Conservation (phyloP, 2,329 filamentous ascomycete genomes). For the Paraphoma chrysanthemicola region DNA sequence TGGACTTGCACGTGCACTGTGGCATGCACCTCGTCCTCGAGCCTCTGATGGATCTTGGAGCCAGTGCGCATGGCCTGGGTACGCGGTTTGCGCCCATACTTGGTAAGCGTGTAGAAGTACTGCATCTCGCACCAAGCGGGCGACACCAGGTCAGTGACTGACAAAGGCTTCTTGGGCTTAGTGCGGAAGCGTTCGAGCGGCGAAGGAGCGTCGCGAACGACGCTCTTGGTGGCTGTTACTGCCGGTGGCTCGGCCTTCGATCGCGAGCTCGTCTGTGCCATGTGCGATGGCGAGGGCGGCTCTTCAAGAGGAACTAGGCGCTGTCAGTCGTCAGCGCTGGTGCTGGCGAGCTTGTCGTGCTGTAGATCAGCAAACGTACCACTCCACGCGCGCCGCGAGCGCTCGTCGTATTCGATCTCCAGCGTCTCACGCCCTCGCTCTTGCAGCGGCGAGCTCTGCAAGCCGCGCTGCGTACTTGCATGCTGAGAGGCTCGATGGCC, state of each 20-base stretch:
- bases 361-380: constrained; percentile 30
- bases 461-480: constrained; percentile 1
- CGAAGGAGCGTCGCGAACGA: constrained; percentile 54
- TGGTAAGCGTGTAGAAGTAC: constrained; percentile 85
- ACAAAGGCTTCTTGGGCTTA: constrained; percentile 77
- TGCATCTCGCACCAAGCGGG: constrained; percentile 97
- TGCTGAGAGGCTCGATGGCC: neutral
- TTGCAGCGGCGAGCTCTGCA: constrained; percentile 27
- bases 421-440: constrained; percentile 36
- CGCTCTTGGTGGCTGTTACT: too few relatives aligned
- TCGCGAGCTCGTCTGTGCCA: neutral
- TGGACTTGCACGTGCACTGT: constrained; percentile 75
- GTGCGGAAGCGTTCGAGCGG: constrained; percentile 82
- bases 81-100: constrained; percentile 74
- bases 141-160: constrained; percentile 85
- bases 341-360: neutral
- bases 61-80: constrained; percentile 88
- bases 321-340: constrained; percentile 50
- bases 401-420: constrained; percentile 53
- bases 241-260: neutral
- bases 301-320: constrained; percentile 41
- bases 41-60: constrained; percentile 76
- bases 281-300: constrained; percentile 11
- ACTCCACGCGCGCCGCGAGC: constrained; percentile 45
- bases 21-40: constrained; percentile 86